Evolutionary conservation across 116 monocot species (phyloP).

Genomic region (Posidonia oceanica): DNA sequence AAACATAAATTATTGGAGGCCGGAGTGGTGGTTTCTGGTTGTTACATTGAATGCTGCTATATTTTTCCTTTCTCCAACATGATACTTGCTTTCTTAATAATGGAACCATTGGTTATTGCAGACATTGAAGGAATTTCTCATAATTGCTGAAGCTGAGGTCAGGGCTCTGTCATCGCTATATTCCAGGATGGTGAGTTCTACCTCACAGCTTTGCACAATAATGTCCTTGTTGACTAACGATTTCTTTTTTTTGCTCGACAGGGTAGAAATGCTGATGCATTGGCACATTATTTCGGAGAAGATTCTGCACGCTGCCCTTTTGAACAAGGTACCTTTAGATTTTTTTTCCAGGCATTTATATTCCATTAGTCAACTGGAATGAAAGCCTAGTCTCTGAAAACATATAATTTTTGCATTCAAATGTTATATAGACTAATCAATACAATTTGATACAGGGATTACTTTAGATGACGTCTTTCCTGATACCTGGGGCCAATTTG

Average conservation of each 20-base stretch:
- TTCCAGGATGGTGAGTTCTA: conserved; percentile 48
- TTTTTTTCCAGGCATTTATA: not conserved
- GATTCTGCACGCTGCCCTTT: conserved; percentile 84
- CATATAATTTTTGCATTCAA: too few species aligned
- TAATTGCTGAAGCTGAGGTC: conserved; percentile 73
- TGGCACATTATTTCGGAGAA: conserved; percentile 96
- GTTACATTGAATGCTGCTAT: too few species aligned
- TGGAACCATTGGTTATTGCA: conserved; percentile 7
- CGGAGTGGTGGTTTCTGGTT: too few species aligned
- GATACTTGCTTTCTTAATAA: too few species aligned
- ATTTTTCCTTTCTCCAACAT: too few species aligned
- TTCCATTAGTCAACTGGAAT: too few species aligned
- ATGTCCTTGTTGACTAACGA: too few species aligned
- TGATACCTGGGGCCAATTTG: not conserved
- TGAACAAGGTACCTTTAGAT: conserved; percentile 57
- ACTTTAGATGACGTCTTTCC: not conserved
- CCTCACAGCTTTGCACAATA: too few species aligned
- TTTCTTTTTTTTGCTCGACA: conserved; percentile 9
- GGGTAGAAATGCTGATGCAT: conserved; percentile 93
- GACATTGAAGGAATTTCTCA: conserved; percentile 80
- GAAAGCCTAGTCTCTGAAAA: too few species aligned
- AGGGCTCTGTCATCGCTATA: conserved; percentile 67
- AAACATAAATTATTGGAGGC: too few species aligned
- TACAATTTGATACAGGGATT: too few species aligned
- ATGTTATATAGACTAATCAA: too few species aligned